phyloP scores from a whole-genome alignment of 768 basidiomycete species.

The Phanerochaete sordida region DNA sequence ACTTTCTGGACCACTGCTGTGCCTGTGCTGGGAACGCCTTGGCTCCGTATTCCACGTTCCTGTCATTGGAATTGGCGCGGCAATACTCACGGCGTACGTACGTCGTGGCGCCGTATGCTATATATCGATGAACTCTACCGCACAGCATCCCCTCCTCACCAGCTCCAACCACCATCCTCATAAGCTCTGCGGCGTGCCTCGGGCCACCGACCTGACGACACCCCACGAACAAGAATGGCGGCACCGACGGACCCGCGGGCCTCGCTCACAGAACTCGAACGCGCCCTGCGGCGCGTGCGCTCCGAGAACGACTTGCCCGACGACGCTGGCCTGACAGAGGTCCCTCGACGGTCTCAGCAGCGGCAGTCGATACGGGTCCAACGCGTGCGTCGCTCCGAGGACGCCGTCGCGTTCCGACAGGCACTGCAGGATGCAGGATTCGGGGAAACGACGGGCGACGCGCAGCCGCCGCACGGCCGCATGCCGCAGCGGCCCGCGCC shows the following conservation, averaged over 20 bases:
- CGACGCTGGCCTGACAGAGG: background rate
- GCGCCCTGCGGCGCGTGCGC: slow-evolving; percentile 12
- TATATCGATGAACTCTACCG: slow-evolving; percentile 3
- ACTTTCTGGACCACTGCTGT: background rate
- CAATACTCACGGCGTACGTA: background rate
- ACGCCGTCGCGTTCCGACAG: background rate
- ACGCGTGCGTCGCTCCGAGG: background rate
- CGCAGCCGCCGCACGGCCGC: background rate
- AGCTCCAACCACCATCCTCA: background rate
- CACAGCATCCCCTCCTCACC: background rate
- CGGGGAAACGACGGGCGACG: background rate
- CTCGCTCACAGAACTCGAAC: background rate
- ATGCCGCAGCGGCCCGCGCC: background rate
- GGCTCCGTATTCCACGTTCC: background rate
- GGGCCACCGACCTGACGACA: background rate
- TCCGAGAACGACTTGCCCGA: slow-evolving; percentile 14
- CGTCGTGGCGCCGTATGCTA: background rate
- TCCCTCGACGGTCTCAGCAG: background rate
- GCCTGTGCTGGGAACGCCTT: background rate
- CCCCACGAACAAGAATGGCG: background rate
- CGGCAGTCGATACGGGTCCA: background rate
- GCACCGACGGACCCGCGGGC: background rate
- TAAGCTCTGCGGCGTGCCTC: background rate
- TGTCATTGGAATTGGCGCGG: background rate
- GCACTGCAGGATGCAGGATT: background rate